Evolutionary conservation across 2,329 filamentous ascomycete species (phyloP), one percentile per base, ranked within the genome.

Genomic region (Colletotrichum sublineola): DNA sequence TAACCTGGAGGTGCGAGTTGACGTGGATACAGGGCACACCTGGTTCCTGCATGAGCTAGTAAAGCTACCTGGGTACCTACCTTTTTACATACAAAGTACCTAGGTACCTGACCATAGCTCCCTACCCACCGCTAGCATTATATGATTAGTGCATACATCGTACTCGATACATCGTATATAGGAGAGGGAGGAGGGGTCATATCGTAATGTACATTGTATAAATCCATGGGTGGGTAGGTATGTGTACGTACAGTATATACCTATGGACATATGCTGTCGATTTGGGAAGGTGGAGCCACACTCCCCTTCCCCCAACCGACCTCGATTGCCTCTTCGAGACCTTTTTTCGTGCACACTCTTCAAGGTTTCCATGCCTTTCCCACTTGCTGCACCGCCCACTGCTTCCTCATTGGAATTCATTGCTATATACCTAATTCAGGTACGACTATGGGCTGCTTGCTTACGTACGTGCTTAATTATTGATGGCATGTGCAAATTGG

Each of bases 291-390:
- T 68, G 44, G 58, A 52, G 48, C 53, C 65, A 68, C 53, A 38
- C 24, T 24, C 24, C 24, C 24, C 24, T 24, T 24, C 24, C 24
- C 24, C 24, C 24, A 24, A 24, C 24, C 24, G 38, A 40, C 60
- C 20, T 53, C 38, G 38, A 66, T 70, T 65, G 46, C 60, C 61
- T 52, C 24, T 69, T 72, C 61, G 18, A 69, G 46, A 55, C 40
- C 58, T 31, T 61, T 56, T 24, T 61, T 48, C 55, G 18, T 31
- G 20, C 50, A 50, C 50, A 46, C 57, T 29, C 56, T 44, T 33
- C 61, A 63, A 63, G 48, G 33, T 53, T 53, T 15, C 20, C 38
- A n/a, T n/a, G 8, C 56, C 56, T 58, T 42, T 58, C 38, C n/a
- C 12, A n/a, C 48, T 8, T 63, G 24, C 36, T 48, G 55, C 46